phyloP scores from a whole-genome alignment of 257 asterid genomes.

The Eustoma russellianum region DNA sequence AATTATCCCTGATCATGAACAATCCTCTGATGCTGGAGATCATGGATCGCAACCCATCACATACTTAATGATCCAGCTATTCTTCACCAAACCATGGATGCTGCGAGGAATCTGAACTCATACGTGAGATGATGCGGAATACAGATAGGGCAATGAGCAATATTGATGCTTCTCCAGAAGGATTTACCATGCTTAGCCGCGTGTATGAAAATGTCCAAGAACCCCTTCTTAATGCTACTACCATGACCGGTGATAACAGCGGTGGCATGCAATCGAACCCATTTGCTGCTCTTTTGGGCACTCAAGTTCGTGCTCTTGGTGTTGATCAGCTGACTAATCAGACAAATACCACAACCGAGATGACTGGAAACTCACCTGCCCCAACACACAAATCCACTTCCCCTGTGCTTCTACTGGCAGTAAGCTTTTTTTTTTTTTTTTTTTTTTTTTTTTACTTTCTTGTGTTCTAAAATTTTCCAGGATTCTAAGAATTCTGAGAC shows the following conservation, averaged over 20 bases:
- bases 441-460: not conserved
- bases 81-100: conserved; percentile 49
- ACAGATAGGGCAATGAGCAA: conserved; percentile 56
- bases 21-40: conserved; percentile 57
- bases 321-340: conserved; percentile 19
- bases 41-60: conserved; percentile 43
- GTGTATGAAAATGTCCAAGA: conserved; percentile 53
- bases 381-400: conserved; percentile 51
- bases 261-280: conserved; percentile 33
- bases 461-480: no score
- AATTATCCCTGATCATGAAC: conserved; percentile 33
- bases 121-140: conserved; percentile 60
- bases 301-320: conserved; percentile 24
- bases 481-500: no score
- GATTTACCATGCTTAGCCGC: conserved; percentile 52
- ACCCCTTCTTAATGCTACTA: conserved; percentile 42
- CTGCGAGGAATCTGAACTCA: conserved; percentile 48
- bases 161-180: conserved; percentile 50
- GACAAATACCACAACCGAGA: conserved; percentile 22
- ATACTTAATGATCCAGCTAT: conserved; percentile 47
- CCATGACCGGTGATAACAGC: conserved; percentile 34
- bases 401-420: conserved; percentile 44
- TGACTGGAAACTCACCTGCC: conserved; percentile 25
- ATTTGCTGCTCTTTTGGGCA: conserved; percentile 34
- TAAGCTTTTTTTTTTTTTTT: no score